A percentile compares a stretch with the other conserved stretches of the same genome.
Evolutionary conservation across 2,329 filamentous ascomycete genomes (phyloP).

Genomic region (Lecanicillium sp.): DNA sequence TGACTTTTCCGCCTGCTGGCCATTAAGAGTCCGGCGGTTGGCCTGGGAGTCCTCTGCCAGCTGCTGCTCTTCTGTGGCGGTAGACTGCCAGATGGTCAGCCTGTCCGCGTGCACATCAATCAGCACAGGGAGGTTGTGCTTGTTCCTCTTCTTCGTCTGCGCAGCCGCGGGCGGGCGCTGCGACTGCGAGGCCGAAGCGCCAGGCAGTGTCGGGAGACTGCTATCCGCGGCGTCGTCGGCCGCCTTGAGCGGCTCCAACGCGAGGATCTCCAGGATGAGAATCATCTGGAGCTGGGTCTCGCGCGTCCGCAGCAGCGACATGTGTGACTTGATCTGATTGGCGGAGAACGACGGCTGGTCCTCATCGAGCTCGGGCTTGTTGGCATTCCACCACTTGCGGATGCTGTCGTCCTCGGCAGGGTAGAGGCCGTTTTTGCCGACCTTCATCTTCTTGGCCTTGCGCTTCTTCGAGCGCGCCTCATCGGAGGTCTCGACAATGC

Average conservation of each 20-base stretch:
- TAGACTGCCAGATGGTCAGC: conserved; percentile 78
- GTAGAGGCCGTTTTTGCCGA: conserved; percentile 64
- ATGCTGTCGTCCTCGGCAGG: conserved; percentile 59
- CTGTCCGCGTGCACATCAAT: conserved; percentile 71
- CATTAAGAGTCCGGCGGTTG: conserved; percentile 25
- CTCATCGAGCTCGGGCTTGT: conserved; percentile 45
- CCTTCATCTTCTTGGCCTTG: conserved; percentile 58
- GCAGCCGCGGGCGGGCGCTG: conserved; percentile 25
- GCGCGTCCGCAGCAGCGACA: conserved; percentile 62
- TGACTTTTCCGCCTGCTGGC: conserved; percentile 33
- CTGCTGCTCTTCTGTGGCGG: conserved; percentile 54
- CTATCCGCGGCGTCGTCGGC: conserved; percentile 36
- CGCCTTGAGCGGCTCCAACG: conserved; percentile 53
- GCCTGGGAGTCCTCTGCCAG: conserved; percentile 44
- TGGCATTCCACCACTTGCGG: conserved; percentile 62
- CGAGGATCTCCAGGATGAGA: conserved; percentile 68
- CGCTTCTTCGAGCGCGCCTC: conserved; percentile 40
- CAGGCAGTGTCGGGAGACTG: conserved; percentile 40
- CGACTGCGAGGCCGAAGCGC: conserved; percentile 29
- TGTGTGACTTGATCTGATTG: conserved; percentile 53
- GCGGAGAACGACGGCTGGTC: conserved; percentile 42
- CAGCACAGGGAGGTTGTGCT: conserved; percentile 58
- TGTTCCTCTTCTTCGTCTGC: conserved; percentile 48
- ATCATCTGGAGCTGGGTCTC: conserved; percentile 80
- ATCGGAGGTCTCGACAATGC: conserved; percentile 51